Evolutionary conservation across 2,329 filamentous ascomycete genomes (phyloP).

Genomic region (Exophiala sp.): DNA sequence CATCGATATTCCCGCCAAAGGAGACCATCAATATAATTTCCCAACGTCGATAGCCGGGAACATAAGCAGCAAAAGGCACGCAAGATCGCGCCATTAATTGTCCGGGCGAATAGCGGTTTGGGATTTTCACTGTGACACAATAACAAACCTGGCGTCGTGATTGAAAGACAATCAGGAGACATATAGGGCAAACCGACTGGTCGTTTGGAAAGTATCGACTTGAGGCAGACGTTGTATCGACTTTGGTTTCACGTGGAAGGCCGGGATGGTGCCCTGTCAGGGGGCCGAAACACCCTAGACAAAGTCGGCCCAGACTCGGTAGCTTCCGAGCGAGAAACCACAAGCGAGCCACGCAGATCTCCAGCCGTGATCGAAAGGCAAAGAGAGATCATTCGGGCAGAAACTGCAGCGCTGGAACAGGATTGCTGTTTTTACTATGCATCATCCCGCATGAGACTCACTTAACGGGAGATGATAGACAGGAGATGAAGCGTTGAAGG

Average conservation of each 20-base stretch:
- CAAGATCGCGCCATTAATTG: slow-evolving; percentile 9
- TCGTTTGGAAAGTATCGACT: slow-evolving; percentile 1
- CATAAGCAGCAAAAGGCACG: slow-evolving; percentile 3
- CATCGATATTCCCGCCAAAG: slow-evolving; percentile 15
- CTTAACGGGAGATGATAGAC: too few relatives aligned
- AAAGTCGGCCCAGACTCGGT: neutral
- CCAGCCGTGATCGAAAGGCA: slow-evolving; percentile 5
- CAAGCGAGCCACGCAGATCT: slow-evolving; percentile 5
- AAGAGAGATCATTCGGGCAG: neutral
- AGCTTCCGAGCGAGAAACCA: neutral
- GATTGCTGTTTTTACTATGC: too few relatives aligned
- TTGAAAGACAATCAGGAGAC: slow-evolving; percentile 1
- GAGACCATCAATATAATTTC: neutral
- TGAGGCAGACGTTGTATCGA: slow-evolving; percentile 18
- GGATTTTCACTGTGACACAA: too few relatives aligned
- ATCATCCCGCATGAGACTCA: too few relatives aligned
- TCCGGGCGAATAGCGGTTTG: neutral
- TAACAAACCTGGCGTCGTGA: too few relatives aligned
- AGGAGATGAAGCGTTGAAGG: neutral
- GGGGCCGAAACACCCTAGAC: slow-evolving; percentile 5
- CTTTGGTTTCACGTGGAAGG: slow-evolving; percentile 16
- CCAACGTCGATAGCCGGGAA: slow-evolving; percentile 5
- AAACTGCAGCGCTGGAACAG: too few relatives aligned
- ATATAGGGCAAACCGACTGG: slow-evolving; percentile 5
- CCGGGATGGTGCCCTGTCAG: neutral